A percentile compares a stretch with the other conserved stretches of the same genome.
phyloP scores from a whole-genome alignment of 805 yeast species.

The Yamadazyma sp. region DNA sequence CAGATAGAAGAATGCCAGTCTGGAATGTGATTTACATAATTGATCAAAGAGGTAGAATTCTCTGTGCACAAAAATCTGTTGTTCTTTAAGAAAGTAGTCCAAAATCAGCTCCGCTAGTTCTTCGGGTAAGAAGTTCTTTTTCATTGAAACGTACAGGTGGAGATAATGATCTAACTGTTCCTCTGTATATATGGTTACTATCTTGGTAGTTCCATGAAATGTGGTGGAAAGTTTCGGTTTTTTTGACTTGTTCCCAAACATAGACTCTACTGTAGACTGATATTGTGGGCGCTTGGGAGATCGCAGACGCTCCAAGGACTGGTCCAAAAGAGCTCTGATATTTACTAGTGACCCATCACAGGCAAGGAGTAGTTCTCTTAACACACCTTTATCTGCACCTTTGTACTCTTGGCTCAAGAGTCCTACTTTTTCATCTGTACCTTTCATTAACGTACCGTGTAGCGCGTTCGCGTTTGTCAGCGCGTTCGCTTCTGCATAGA shows the following conservation, averaged over 20 bases:
- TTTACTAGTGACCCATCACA: conserved; percentile 53
- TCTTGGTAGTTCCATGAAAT: conserved; percentile 15
- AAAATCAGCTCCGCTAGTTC: conserved; percentile 49
- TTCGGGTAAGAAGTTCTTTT: conserved; percentile 51
- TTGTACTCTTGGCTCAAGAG: conserved; percentile 43
- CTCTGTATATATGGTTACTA: conserved; percentile 48
- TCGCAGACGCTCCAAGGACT: conserved; percentile 22
- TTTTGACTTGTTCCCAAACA: conserved; percentile 5
- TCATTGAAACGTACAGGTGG: conserved; percentile 49
- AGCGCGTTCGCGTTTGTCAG: no score
- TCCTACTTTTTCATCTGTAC: conserved; percentile 29
- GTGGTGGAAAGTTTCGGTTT: background rate
- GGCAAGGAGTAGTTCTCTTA: conserved; percentile 51
- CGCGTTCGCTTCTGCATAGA: no score
- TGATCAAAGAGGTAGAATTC: conserved; percentile 65
- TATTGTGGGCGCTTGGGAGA: conserved; percentile 14
- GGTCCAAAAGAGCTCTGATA: conserved; percentile 43
- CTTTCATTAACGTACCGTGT: conserved; percentile 7
- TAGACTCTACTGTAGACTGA: conserved; percentile 17
- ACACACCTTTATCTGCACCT: conserved; percentile 34
- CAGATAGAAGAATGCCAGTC: conserved; percentile 26
- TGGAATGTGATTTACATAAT: conserved; percentile 58
- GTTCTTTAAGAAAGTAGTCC: conserved; percentile 40
- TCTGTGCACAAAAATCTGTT: conserved; percentile 37
- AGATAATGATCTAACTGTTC: conserved; percentile 49